Conservation (phyloP, 257 asterid genomes). For the Avicennia marina region DNA sequence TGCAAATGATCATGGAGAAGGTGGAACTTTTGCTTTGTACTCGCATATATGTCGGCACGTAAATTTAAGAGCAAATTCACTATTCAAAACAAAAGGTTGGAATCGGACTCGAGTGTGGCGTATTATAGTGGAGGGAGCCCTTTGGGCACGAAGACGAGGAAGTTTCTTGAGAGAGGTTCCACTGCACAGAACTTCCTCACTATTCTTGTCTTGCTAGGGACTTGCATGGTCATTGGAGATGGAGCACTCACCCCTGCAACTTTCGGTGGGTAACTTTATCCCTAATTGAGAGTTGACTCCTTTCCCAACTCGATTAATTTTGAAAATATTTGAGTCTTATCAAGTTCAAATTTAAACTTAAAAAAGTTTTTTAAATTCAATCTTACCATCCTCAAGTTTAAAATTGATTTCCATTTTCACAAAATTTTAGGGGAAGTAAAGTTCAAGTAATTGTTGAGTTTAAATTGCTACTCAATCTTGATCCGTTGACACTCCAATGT, state of each 20-base stretch:
- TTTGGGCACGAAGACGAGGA: conserved; percentile 35
- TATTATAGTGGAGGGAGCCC: conserved; percentile 25
- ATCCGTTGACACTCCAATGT: too few relatives aligned
- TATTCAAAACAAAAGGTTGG: conserved; percentile 32
- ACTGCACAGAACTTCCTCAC: conserved; percentile 44
- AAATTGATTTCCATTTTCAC: too few relatives aligned
- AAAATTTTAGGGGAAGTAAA: too few relatives aligned
- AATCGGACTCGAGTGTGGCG: conserved; percentile 27
- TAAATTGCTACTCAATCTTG: too few relatives aligned
- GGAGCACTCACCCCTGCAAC: conserved; percentile 86
- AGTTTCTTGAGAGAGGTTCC: conserved; percentile 44
- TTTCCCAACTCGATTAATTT: too few relatives aligned
- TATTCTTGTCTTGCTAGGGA: conserved; percentile 44
- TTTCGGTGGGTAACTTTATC: too few relatives aligned
- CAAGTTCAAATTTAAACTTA: background rate
- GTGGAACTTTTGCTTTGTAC: conserved; percentile 78
- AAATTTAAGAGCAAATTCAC: conserved; percentile 37
- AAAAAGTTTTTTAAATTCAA: background rate
- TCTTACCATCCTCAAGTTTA: too few relatives aligned
- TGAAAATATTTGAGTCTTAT: too few relatives aligned
- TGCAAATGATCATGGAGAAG: conserved; percentile 81
- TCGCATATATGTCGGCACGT: conserved; percentile 50
- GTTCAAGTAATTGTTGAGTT: too few relatives aligned
- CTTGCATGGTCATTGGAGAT: too few relatives aligned
- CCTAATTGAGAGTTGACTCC: too few relatives aligned